Base-by-base conservation (phyloP, 257 asterid species). In the Jacaranda mimosifolia region DNA sequence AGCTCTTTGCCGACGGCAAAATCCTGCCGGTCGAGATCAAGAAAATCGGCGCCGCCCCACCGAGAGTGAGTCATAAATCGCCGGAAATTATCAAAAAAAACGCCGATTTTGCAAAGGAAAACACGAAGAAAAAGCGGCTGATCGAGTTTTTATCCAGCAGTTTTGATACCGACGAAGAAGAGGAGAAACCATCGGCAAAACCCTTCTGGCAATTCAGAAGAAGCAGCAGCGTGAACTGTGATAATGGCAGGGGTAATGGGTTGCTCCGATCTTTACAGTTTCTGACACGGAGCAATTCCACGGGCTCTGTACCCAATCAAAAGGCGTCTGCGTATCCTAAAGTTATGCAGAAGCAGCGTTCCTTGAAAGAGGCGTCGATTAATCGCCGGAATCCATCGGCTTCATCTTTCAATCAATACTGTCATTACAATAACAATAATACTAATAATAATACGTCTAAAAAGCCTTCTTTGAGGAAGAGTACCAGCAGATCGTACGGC, bases 131-230 rank as follows among this genome's bases (percentile, higher is more conserved):
- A 35, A 88, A 90, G 75, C 82, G 90, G 5, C 66, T 93, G 38
- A 86, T 90, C 73, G 98, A 93, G 80, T 82, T 90, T 40, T 77
- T 93, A 14, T 89, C 93, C 6, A 79, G 48, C 79, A 73, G 57
- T 58, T 52, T 67, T 21, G 96, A 88, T 7, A 83, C 74, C 0
- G 81, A 79, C 0, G 89, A 83, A 19, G 84, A 81, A 14, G 78
- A 59, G 43, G 77, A 56, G 58, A 65, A 77, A 55, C 82, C 87
- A 19, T 21, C 70, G 2, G 1, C 82, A 2, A 90, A 79, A 67
- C 84, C 92, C 0, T 93, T 93, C 76, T 93, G 98, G 98, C 92
- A 93, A 26, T 89, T 91, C 79, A 67, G 91, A 57, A 80, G 96
- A 75, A 93, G 98, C 81, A 87, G 86, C 63, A 93, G 98, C 58